Percentiles rank a stretch among this genome's conserved stretches.
Conservation (phyloP, 306 rosid species). For the Rubus idaeus region DNA sequence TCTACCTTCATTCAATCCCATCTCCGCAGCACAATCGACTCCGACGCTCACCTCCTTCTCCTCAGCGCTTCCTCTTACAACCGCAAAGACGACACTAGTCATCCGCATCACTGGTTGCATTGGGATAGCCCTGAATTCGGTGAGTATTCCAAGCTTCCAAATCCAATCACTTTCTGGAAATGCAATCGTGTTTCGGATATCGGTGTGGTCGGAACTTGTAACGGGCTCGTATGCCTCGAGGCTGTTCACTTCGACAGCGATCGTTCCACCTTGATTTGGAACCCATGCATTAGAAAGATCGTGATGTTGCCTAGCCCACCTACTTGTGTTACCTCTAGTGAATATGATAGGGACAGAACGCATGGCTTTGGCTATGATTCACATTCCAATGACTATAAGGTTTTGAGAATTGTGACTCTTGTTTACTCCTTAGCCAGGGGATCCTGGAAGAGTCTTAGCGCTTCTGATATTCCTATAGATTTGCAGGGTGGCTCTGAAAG, state of each 20-base stretch:
- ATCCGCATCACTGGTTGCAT: background rate
- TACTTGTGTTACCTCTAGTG: background rate
- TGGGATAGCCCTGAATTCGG: background rate
- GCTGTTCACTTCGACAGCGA: no score
- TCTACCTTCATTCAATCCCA: background rate
- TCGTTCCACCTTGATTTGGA: background rate
- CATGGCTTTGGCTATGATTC: no score
- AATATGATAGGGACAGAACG: background rate
- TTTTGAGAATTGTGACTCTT: no score
- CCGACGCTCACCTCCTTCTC: background rate
- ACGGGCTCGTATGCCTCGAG: background rate
- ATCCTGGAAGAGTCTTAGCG: no score
- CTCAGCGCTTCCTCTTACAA: background rate
- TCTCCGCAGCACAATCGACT: background rate
- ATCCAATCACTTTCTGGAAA: no score
- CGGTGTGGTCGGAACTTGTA: background rate
- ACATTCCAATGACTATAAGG: no score
- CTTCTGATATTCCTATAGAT: no score
- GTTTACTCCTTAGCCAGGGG: no score
- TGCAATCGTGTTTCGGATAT: no score
- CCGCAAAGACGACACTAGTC: background rate
- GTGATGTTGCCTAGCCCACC: background rate
- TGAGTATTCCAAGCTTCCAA: background rate
- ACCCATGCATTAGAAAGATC: background rate
- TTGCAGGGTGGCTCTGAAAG: no score